These are phyloP conservation scores for Cercospora canescens DNA, from an alignment of 2,329 filamentous ascomycete species.

Conservation along the genomic window DNA sequence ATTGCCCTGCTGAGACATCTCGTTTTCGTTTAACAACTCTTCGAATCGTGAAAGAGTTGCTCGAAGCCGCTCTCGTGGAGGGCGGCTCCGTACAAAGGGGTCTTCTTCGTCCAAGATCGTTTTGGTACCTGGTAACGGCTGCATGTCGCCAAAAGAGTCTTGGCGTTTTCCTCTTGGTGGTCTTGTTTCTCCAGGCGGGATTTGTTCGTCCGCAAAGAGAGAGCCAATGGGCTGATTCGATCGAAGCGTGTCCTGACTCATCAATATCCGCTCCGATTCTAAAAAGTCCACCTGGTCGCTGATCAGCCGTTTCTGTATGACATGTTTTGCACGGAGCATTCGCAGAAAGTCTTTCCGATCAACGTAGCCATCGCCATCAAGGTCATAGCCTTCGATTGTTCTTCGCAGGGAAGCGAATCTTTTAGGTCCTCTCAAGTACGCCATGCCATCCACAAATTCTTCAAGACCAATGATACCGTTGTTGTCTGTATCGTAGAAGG, in stretches of 20 bases:
- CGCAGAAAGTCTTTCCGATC: slow-evolving; percentile 83
- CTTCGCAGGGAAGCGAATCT: slow-evolving; percentile 67
- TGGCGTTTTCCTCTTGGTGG: slow-evolving; percentile 34
- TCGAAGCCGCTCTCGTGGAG: slow-evolving; percentile 22
- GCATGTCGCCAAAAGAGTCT: slow-evolving; percentile 35
- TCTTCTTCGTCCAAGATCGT: slow-evolving; percentile 59
- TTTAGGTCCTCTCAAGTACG: slow-evolving; percentile 60
- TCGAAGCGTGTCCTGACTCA: slow-evolving; percentile 40
- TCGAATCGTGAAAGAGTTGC: slow-evolving; percentile 30
- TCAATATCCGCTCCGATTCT: slow-evolving; percentile 68
- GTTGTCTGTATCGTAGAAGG: slow-evolving; percentile 89
- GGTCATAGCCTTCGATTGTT: slow-evolving; percentile 87
- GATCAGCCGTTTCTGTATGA: slow-evolving; percentile 85
- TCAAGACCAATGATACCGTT: slow-evolving; percentile 89
- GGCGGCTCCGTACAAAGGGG: slow-evolving; percentile 13
- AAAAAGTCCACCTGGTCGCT: slow-evolving; percentile 76
- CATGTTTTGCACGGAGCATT: slow-evolving; percentile 90
- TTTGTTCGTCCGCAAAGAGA: slow-evolving; percentile 43
- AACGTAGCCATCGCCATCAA: slow-evolving; percentile 84
- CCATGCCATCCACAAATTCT: slow-evolving; percentile 84
- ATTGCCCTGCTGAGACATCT: slow-evolving; percentile 1
- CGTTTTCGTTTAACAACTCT: slow-evolving; percentile 24
- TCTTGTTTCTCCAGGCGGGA: slow-evolving; percentile 32
- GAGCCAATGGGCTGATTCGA: slow-evolving; percentile 50
- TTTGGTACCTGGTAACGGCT: slow-evolving; percentile 45